Evolutionary conservation across 2,329 filamentous ascomycete genomes (phyloP).

Genomic region (Hymenoscyphus scutula): DNA sequence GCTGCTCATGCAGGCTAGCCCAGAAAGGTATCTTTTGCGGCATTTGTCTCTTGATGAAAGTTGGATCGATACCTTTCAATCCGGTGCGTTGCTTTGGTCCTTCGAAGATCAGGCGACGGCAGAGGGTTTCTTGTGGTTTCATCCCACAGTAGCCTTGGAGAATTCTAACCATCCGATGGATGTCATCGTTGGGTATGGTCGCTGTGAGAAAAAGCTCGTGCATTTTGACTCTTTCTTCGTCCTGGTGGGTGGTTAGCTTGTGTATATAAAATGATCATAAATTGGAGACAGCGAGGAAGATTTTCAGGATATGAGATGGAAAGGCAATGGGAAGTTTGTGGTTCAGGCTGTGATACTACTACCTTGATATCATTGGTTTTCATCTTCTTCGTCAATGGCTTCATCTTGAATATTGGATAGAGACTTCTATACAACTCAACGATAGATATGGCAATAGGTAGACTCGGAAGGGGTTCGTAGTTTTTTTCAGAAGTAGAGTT

Average conservation of each 20-base stretch:
- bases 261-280: not conserved
- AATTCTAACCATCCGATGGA: slow-evolving; percentile 49
- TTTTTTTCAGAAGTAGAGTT: not conserved
- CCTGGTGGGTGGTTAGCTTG: not conserved
- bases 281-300: not conserved
- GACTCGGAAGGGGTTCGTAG: not conserved
- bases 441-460: not conserved
- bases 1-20: slow-evolving; percentile 53
- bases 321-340: not conserved
- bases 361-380: not conserved
- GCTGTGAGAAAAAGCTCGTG: slow-evolving; percentile 60
- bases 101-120: slow-evolving; percentile 52
- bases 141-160: slow-evolving; percentile 58
- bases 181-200: slow-evolving; percentile 49
- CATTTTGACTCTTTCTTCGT: slow-evolving; percentile 39
- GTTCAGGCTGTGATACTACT: not conserved
- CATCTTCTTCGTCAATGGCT: not conserved
- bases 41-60: slow-evolving; percentile 24
- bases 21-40: slow-evolving; percentile 38
- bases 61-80: slow-evolving; percentile 27
- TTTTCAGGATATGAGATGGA: not conserved
- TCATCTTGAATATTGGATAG: not conserved
- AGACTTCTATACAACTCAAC: not conserved
- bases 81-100: slow-evolving; percentile 43
- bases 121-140: slow-evolving; percentile 48